Evolutionary conservation across 2,329 filamentous ascomycete species (phyloP).

Genomic region (Aspergillaceae sp.): DNA sequence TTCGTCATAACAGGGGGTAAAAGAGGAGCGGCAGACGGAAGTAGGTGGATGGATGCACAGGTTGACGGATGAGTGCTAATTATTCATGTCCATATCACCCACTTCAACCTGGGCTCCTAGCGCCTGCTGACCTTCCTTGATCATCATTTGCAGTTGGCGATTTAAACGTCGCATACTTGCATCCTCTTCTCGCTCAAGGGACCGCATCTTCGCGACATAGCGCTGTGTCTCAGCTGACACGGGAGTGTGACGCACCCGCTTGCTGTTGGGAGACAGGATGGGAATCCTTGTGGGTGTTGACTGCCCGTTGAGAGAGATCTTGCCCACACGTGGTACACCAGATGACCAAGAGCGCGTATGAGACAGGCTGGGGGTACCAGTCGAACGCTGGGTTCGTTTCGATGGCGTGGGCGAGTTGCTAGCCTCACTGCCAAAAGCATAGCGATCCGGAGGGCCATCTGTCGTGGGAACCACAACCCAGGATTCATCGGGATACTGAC

Average conservation of each 20-base stretch:
- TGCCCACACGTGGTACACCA: conserved; percentile 17
- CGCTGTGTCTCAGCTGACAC: conserved; percentile 56
- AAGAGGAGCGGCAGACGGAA: background rate
- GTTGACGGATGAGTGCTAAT: conserved; percentile 10
- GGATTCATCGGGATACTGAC: conserved; percentile 46
- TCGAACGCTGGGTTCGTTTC: conserved; percentile 13
- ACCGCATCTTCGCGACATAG: conserved; percentile 61
- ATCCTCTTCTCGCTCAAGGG: conserved; percentile 70
- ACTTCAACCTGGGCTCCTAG: conserved; percentile 66
- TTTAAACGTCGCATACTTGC: conserved; percentile 73
- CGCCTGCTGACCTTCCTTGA: conserved; percentile 78
- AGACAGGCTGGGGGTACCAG: conserved; percentile 12
- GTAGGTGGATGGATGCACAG: background rate
- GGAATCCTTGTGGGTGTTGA: conserved; percentile 16
- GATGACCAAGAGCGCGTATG: conserved; percentile 18
- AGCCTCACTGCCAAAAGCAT: conserved; percentile 7
- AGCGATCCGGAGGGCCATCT: conserved; percentile 1
- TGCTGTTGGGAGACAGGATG: conserved; percentile 14
- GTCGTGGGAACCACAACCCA: conserved; percentile 57
- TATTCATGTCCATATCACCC: conserved; percentile 38
- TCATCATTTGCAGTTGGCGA: conserved; percentile 71
- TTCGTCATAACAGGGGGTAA: background rate
- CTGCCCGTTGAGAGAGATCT: conserved; percentile 13
- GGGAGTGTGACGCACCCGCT: conserved; percentile 23
- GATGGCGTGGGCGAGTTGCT: conserved; percentile 12